Evolutionary conservation across 768 basidiomycete genomes (phyloP), one percentile per base, ranked within the genome.

Genomic region (Auriscalpium orientale): DNA sequence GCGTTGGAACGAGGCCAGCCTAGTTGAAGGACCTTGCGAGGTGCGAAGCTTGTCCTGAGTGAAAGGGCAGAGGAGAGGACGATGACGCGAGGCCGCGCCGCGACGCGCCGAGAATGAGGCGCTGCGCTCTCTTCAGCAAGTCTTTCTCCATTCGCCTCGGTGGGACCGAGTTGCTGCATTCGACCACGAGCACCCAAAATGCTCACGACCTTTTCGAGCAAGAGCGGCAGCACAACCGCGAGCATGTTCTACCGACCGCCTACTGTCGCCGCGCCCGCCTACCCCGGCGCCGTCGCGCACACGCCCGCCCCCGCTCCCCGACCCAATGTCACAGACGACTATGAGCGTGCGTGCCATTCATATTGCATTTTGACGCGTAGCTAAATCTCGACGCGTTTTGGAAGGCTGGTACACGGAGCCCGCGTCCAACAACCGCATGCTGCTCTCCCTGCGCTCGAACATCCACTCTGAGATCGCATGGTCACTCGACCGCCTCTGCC

Each of bases 361-460:
- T 51, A 50, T 15, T 20, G 21, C 38, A 46, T 53, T 53, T 61
- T 28, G 28, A 28, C 28, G 38, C n/a, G 38, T 38, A 8, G 38
- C 44, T 44, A 56, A 58, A 33, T 21, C 49, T 55, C 38, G 46
- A 59, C 44, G 45, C 15, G 28, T 34, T 28, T 48, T 36, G 43
- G 43, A 62, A 90, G 89, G 88, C 63, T 91, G 89, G 83, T 94
- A 91, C 64, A 89, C 91, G n/a, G 89, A 93, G 62, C 74, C 79
- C 1, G 77, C 81, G 2, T 75, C 87, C 1, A 85, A 75, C 66
- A 98, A 98, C 68, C 81, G 95, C 44, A 91, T 98, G 83, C 76
- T 92, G n/a, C 82, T 99, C 15, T 86, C 94, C 2, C 72, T 98
- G 44, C 81, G 84, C 22, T 98, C 91, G 13, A 87, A 84, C 5